A percentile compares a stretch with the other conserved stretches of the same genome.
Conservation (phyloP, 345 rosid genomes). For the Mallotus nudiflorus region DNA sequence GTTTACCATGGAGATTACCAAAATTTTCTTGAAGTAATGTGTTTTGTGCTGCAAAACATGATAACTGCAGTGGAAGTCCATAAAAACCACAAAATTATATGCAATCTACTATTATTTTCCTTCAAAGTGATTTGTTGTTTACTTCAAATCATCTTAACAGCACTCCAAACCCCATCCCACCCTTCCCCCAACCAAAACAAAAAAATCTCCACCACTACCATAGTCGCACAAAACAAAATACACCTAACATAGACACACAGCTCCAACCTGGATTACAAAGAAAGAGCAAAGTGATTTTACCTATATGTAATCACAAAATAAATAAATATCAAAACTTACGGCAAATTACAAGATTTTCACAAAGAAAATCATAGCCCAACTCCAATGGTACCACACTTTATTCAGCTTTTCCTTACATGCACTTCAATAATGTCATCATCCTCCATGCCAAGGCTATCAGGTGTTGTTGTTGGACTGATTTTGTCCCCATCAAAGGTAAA, state of each 20-base stretch:
- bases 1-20: not conserved
- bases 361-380: not conserved
- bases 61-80: not conserved
- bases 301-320: not conserved
- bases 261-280: too few species aligned
- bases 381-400: slow-evolving; percentile 1
- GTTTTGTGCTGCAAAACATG: not conserved
- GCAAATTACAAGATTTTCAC: not conserved
- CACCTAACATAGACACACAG: too few species aligned
- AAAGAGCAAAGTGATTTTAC: too few species aligned
- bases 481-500: slow-evolving; percentile 85
- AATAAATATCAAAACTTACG: not conserved
- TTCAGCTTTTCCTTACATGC: slow-evolving; percentile 52
- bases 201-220: too few species aligned
- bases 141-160: too few species aligned
- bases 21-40: not conserved
- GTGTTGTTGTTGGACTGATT: slow-evolving; percentile 63
- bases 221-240: too few species aligned
- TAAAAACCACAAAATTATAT: not conserved
- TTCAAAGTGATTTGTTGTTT: too few species aligned
- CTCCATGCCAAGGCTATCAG: slow-evolving; percentile 79
- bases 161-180: too few species aligned
- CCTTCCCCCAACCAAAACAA: too few species aligned
- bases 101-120: too few species aligned
- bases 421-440: slow-evolving; percentile 92